phyloP scores from a whole-genome alignment of 2,329 filamentous ascomycete genomes.

The Parastagonospora nodorum region DNA sequence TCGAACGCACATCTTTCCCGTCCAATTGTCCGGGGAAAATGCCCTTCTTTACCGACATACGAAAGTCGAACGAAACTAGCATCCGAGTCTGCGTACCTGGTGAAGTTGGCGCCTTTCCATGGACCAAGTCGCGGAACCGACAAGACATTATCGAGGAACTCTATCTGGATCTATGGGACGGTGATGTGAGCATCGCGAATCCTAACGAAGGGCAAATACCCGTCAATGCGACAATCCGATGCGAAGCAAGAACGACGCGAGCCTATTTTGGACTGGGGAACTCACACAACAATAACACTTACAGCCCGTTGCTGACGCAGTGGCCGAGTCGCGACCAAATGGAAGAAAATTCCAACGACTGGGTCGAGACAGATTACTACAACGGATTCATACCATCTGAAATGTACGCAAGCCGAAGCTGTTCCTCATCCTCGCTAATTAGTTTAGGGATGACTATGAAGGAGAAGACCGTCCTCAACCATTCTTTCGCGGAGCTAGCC shows the following conservation, averaged over 20 bases:
- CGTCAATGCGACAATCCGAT: constrained; percentile 5
- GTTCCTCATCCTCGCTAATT: not conserved
- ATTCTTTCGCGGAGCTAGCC: not conserved
- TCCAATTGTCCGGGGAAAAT: constrained; percentile 2
- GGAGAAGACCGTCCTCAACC: not conserved
- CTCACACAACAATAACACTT: constrained; percentile 1
- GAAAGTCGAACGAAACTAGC: not conserved
- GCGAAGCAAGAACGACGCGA: constrained; percentile 13
- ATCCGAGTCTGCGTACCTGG: constrained; percentile 14
- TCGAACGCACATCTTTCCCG: not conserved
- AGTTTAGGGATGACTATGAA: not conserved
- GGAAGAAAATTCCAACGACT: not conserved
- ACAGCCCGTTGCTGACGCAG: constrained; percentile 9
- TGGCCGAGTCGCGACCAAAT: constrained; percentile 6
- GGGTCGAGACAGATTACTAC: not conserved
- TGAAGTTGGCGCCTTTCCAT: constrained; percentile 4
- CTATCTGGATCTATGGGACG: constrained; percentile 4
- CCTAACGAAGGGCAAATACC: not conserved
- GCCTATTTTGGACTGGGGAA: constrained; percentile 25
- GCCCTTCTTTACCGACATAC: not conserved
- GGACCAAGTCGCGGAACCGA: constrained; percentile 12
- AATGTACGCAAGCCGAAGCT: not conserved
- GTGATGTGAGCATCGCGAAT: not conserved
- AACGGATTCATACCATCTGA: not conserved
- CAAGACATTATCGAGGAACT: constrained; percentile 13